Percentiles rank a stretch among this genome's conserved stretches.
Evolutionary conservation across 495 filamentous ascomycete genomes (phyloP).

Genomic region (Darksidea phi): DNA sequence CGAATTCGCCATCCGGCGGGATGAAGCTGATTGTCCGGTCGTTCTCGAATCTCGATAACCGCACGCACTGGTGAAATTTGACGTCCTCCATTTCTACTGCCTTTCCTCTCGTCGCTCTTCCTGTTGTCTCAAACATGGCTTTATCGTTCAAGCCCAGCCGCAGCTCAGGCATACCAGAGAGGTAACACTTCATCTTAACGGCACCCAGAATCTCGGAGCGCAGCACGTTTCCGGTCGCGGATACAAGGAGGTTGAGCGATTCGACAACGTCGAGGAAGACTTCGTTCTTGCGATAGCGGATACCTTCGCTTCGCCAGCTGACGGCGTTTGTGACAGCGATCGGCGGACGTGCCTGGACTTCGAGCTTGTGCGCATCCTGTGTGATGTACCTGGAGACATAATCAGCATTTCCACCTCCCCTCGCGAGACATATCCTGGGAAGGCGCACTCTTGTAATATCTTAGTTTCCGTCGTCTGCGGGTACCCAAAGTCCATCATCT

Average conservation of each 20-base stretch:
- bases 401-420: constrained; percentile 14
- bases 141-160: constrained; percentile 97
- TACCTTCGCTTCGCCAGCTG: constrained; percentile 96
- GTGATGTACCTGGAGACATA: constrained; percentile 75
- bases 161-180: constrained; percentile 97
- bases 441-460: constrained; percentile 83
- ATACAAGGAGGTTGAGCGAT: constrained; percentile 93
- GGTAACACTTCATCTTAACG: constrained; percentile 99
- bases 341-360: constrained; percentile 97
- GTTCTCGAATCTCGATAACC: constrained; percentile 94
- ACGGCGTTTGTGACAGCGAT: constrained; percentile 99
- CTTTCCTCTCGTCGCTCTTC: constrained; percentile 90
- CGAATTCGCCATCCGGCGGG: constrained; percentile 96
- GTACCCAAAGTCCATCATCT: constrained; percentile 99
- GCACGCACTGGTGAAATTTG: constrained; percentile 99
- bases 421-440: neutral
- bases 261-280: constrained; percentile 93
- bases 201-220: constrained; percentile 96
- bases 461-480: constrained; percentile 98
- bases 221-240: constrained; percentile 90
- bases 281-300: constrained; percentile 92
- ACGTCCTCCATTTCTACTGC: constrained; percentile 99
- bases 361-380: constrained; percentile 97
- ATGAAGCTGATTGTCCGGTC: constrained; percentile 99
- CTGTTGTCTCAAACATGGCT: constrained; percentile 99